Evolutionary conservation across 345 rosid species (phyloP), one percentile per base, ranked within the genome.

Genomic region (Eucalyptus guilfoylei): DNA sequence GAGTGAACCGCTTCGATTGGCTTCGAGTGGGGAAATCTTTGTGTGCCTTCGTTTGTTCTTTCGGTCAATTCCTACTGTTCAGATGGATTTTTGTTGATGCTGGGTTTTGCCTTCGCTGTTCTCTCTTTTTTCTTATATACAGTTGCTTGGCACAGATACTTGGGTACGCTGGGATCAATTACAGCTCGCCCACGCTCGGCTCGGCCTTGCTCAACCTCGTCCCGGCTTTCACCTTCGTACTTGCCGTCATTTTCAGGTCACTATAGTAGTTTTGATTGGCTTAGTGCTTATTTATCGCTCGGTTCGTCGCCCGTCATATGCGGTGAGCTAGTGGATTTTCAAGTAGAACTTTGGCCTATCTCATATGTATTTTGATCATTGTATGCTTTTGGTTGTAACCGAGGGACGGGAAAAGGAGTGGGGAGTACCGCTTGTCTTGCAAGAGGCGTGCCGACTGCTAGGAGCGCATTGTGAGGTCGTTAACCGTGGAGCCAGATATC

Each of bases 191-290:
- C 30, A 91, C 95, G 26, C 93, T 94, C 47, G 93, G 87, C 26
- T 85, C 95, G 30, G 95, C 95, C 52, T 89, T 94, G 94, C 93
- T 94, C 42, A 93, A 93, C 90, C 94, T 94, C 81, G 47, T 90
- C 86, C 95, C 95, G 13, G 95, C 92, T 83, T 89, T 92, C 67
- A 94, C 95, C 90, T 94, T 93, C 89, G 50, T 94, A 30, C 90
- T 94, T 21, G 95, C 96, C 49, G 19, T 92, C 87, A 48, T 90
- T 67, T 93, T 92, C 92, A 92, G 96, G 96, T 94, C 13, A 28
- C 72, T 87, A 49, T 52, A 49, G 87, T 62, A 42, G 49, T 80
- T n/a, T 30, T 49, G 88, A 32, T 60, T 90, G 24, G 24, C 62
- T 60, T 19, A 37, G 49, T 86, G 44, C 49, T 32, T 44, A 37